A percentile compares a stretch with the other conserved stretches of the same genome.
Conservation (phyloP, 768 basidiomycete species). For the Dioszegia aurantiaca region DNA sequence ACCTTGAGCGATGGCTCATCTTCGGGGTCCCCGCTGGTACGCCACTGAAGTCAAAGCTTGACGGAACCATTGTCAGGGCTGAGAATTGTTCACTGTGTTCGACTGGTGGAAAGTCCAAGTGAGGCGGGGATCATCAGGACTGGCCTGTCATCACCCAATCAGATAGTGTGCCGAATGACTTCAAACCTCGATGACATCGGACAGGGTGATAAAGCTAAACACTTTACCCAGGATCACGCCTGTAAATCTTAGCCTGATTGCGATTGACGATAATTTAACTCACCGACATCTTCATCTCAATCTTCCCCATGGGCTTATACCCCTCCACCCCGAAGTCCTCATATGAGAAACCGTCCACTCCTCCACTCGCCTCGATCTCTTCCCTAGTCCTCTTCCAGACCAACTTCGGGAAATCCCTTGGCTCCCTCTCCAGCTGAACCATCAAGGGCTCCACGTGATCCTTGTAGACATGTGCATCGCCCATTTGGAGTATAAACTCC, state of each 20-base stretch:
- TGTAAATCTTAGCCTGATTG: neutral
- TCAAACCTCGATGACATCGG: no score
- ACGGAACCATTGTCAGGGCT: no score
- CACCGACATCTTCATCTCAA: constrained; percentile 94
- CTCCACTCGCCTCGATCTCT: constrained; percentile 47
- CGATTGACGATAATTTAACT: constrained; percentile 14
- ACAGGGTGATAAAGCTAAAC: no score
- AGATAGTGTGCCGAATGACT: no score
- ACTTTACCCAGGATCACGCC: no score
- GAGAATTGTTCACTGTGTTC: no score
- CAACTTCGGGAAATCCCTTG: constrained; percentile 78
- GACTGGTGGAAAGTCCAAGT: no score
- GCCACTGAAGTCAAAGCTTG: no score
- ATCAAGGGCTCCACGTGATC: constrained; percentile 87
- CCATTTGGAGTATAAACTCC: constrained; percentile 91
- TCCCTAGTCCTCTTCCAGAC: constrained; percentile 65
- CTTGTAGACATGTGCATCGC: constrained; percentile 93
- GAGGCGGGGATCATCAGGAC: no score
- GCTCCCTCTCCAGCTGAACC: constrained; percentile 73
- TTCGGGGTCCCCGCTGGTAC: no score
- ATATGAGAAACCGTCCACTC: constrained; percentile 75
- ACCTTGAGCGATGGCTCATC: no score
- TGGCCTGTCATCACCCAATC: no score
- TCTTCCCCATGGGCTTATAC: constrained; percentile 75
- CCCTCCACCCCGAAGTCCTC: constrained; percentile 84